Base-by-base conservation (phyloP, 345 rosid genomes). In the Trapa bicornis region DNA sequence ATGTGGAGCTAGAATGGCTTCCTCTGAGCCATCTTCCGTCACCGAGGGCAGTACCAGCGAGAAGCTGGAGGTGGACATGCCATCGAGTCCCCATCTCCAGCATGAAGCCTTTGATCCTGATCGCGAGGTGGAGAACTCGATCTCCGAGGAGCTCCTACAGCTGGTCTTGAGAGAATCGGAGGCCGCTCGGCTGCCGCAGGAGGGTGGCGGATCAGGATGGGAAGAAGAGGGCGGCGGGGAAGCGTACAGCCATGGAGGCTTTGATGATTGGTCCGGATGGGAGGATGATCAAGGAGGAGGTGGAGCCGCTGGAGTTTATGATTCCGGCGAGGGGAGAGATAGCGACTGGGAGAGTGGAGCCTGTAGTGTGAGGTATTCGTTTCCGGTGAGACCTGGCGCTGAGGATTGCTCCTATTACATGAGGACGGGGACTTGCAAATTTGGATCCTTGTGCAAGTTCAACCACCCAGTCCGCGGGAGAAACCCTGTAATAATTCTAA, bases 391-490 rank as follows among this genome's bases (percentile, higher is more conserved):
- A 68, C 91, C 87, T 37, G 89, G 78, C 12, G 97, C 89, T 4
- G 95, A 85, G 75, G 96, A 94, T 78, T 94, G 99, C 61, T 45
- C 97, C 0, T 94, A 57, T 66, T 91, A 89, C 54, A 86, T 91
- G 78, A 89, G 81, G 76, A 87, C 89, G 32, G 97, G 97, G 32
- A 75, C 72, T 62, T 91, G 99, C 84, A 94, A 86, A 72, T 94
- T 73, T 70, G 99, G 91, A 63, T 83, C 82, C 37, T 80, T 62
- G 76, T 91, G 99, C 90, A 91, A 83, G 86, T 94, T 91, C 75
- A 94, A 91, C 70, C 99, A 94, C 38, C 97, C 97, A 22, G 68
- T 84, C 68, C 77, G 76, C 16, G 72, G 77, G 67, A 83, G 74
- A 72, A 71, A 39, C 77, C 87, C 80, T 89, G 99, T 91, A 37